Evolutionary conservation across 176 grass and related monocot genomes (phyloP).

Genomic region (Typha latifolia): DNA sequence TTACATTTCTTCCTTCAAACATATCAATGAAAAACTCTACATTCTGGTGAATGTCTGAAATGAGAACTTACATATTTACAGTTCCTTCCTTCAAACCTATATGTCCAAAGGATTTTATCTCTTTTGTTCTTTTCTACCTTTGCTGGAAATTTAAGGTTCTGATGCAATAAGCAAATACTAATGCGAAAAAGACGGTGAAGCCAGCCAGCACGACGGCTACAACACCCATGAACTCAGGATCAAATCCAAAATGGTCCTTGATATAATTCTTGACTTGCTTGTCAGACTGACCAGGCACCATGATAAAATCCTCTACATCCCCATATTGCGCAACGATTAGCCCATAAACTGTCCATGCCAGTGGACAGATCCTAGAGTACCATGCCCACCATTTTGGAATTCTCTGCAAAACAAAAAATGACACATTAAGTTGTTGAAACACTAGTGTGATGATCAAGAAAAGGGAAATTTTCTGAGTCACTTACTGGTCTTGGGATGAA

Average conservation of each 20-base stretch:
- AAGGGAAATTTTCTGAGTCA: not conserved
- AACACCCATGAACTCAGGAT: constrained; percentile 47
- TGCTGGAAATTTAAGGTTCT: constrained; percentile 63
- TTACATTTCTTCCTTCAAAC: too few species aligned
- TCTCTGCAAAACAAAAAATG: constrained; percentile 27
- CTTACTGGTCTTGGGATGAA: constrained; percentile 56
- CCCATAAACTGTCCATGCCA: constrained; percentile 78
- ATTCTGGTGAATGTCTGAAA: too few species aligned
- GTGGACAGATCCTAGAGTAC: constrained; percentile 66
- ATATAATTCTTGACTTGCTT: constrained; percentile 35
- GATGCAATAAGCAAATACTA: constrained; percentile 66
- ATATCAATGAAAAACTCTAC: too few species aligned
- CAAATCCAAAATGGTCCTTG: constrained; percentile 52
- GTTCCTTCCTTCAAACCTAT: too few species aligned
- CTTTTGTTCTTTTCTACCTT: constrained; percentile 27
- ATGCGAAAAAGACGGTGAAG: constrained; percentile 64
- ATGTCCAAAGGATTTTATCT: too few species aligned
- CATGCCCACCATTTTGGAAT: constrained; percentile 80
- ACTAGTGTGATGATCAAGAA: too few species aligned
- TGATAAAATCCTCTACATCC: constrained; percentile 38
- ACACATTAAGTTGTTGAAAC: too few species aligned
- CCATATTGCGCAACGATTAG: constrained; percentile 71
- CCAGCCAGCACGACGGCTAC: constrained; percentile 49
- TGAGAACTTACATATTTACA: too few species aligned
- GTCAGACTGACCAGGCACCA: constrained; percentile 27